These are phyloP conservation scores for Collybiopsis luxurians DNA, from an alignment of 768 basidiomycete genomes.

Conservation along the genomic window DNA sequence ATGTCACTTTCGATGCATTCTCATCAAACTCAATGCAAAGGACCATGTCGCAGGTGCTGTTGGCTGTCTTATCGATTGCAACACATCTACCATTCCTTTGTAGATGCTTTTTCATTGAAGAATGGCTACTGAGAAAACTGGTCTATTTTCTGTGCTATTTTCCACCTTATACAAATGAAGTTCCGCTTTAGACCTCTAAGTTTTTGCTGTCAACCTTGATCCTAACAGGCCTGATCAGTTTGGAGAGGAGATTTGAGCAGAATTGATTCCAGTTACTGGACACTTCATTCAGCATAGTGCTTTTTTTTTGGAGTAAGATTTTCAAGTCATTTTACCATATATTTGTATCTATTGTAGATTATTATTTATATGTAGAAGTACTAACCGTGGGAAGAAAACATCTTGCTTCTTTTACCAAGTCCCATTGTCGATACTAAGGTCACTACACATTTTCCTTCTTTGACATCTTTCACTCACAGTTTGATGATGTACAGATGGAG, in stretches of 20 bases:
- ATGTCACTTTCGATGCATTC: slow-evolving; percentile 59
- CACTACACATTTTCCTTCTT: no score
- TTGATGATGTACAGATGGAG: no score
- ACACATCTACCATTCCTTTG: slow-evolving; percentile 74
- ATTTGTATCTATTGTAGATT: no score
- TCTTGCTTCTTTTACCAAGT: no score
- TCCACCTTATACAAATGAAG: slow-evolving; percentile 84
- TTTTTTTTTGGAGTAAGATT: no score
- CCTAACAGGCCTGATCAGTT: slow-evolving; percentile 73
- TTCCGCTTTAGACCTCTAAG: slow-evolving; percentile 62
- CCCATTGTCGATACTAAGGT: no score
- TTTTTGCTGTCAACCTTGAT: slow-evolving; percentile 83
- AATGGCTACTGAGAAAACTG: slow-evolving; percentile 90
- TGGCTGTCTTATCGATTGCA: slow-evolving; percentile 80
- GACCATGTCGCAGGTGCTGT: slow-evolving; percentile 98
- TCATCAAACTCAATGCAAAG: slow-evolving; percentile 73
- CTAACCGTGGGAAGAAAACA: no score
- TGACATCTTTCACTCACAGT: no score
- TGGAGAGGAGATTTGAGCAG: slow-evolving; percentile 71
- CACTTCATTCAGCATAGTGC: no score
- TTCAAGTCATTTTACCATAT: no score
- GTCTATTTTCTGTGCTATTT: slow-evolving; percentile 84
- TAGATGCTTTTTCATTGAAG: slow-evolving; percentile 80
- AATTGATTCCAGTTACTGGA: slow-evolving; percentile 71
- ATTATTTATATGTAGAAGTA: no score